A percentile compares a stretch with the other conserved stretches of the same genome.
Conservation (phyloP, 2,329 filamentous ascomycete genomes). For the Pseudocercospora vitis region DNA sequence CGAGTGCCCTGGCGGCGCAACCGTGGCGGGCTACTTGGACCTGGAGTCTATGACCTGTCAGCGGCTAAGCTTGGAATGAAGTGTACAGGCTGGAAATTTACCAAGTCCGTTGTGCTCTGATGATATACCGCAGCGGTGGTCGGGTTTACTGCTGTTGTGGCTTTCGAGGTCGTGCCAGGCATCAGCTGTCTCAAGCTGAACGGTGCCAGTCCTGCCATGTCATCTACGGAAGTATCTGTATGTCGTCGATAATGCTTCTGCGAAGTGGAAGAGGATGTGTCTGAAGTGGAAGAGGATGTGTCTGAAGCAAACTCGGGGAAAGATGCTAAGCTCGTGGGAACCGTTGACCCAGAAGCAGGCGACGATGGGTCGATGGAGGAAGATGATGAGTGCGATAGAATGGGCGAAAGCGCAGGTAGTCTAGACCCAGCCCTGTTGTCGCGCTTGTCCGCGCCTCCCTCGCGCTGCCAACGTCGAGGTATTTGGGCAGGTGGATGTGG, state of each 20-base stretch:
- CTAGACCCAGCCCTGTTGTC: background rate
- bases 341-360: constrained; percentile 1
- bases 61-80: background rate
- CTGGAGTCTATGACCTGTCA: background rate
- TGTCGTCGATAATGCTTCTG: constrained; percentile 13
- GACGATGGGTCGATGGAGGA: background rate
- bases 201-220: constrained; percentile 24
- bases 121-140: constrained; percentile 1
- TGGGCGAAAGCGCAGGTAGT: constrained; percentile 7
- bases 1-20: constrained; percentile 7
- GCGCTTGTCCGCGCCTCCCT: constrained; percentile 5
- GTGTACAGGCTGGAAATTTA: background rate
- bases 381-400: background rate
- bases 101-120: background rate
- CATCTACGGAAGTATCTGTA: constrained; percentile 6
- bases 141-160: background rate
- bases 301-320: constrained; percentile 21
- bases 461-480: constrained; percentile 1
- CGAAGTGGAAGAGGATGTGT: constrained; percentile 16
- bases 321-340: constrained; percentile 21
- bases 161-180: constrained; percentile 11
- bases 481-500: constrained; percentile 9
- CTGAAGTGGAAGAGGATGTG: constrained; percentile 16
- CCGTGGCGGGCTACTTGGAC: background rate
- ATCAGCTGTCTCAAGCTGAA: constrained; percentile 20